Base-by-base conservation (phyloP, 805 yeast genomes). In the Kazachstania viticola region DNA sequence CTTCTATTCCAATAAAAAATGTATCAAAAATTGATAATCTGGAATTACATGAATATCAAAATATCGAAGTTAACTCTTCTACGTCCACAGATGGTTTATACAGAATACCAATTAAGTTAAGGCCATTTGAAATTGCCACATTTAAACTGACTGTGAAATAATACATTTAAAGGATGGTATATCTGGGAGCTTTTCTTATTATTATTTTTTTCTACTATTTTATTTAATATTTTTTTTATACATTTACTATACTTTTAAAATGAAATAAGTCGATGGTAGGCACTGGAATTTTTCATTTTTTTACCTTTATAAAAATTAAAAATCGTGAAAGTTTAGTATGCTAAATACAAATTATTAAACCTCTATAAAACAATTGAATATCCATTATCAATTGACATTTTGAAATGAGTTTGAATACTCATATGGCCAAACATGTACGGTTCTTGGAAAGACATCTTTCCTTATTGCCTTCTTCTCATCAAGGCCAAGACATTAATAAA, bases 121-220 rank as follows among this genome's bases (percentile, higher is more conserved):
- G 79, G 41, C 80, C 87, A 3, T 87, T 87, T 55, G 95, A 85
- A 51, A 71, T 87, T 39, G 80, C 79, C 3, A 51, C 62, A 15
- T 59, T 48, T 37, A 58, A 57, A 36, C 30, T 63, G 48, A 21
- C 22, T 2, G 29, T 26, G n/a, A n/a, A n/a, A n/a, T n/a, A n/a
- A n/a, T n/a, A n/a, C n/a, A n/a, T n/a, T n/a, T n/a, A n/a, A n/a
- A n/a, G 12, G 27, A 12, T 28, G 16, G 23, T 21, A 25, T 27
- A 18, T 17, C 9, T 17, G 25, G 17, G 8, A n/a, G 15, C 21
- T 9, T 12, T n/a, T n/a, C n/a, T n/a, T n/a, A n/a, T n/a, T n/a
- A n/a, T n/a, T n/a, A n/a, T n/a, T n/a, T n/a, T n/a, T n/a, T n/a
- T n/a, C n/a, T n/a, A n/a, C n/a, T n/a, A n/a, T n/a, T n/a, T n/a